Base-by-base conservation (phyloP, 1,139 yeast species). In the Suhomyces atakaporum region DNA sequence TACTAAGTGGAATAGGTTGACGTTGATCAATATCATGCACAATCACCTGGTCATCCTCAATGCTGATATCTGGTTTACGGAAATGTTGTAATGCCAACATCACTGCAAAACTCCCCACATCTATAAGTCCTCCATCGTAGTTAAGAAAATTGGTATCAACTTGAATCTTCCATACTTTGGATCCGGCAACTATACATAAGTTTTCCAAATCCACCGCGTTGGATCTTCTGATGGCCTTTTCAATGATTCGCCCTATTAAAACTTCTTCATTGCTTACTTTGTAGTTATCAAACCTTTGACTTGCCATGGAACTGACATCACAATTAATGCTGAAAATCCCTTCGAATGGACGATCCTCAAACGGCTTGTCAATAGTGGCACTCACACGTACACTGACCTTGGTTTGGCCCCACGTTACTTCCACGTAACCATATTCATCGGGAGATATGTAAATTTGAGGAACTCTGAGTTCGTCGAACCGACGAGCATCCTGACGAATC, bases 261-360 rank as follows among this genome's bases (percentile, higher is more conserved):
- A 84, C 72, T 55, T 90, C 97, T 42, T 88, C 95, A 42, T 84
- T 85, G 13, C 84, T 73, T 46, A 77, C 82, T 43, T 81, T 74
- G 28, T 79, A 79, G 51, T 79, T 79, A 50, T 89, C 96, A 58
- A 88, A 89, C 51, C 78, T 70, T 2, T 95, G 83, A 9, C 88
- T 80, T 1, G 96, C 95, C 89, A 90, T 84, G 16, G 97, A 84
- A 12, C 90, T 77, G 33, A 87, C 78, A 53, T 92, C 97, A 5
- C 96, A 85, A 33, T 86, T 79, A 19, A 92, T 89, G 27, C 77
- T 69, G 56, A 92, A 89, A 3, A 85, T 59, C 1, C 98, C 98
- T 61, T 94, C 98, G 55, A 87, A 90, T 1, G 97, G 97, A 35
- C 96, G 72, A 50, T 90, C 96, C 38, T 88, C 96, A 49, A 75